phyloP scores from a whole-genome alignment of 2,329 filamentous ascomycete genomes.

The Monilinia aucupariae region DNA sequence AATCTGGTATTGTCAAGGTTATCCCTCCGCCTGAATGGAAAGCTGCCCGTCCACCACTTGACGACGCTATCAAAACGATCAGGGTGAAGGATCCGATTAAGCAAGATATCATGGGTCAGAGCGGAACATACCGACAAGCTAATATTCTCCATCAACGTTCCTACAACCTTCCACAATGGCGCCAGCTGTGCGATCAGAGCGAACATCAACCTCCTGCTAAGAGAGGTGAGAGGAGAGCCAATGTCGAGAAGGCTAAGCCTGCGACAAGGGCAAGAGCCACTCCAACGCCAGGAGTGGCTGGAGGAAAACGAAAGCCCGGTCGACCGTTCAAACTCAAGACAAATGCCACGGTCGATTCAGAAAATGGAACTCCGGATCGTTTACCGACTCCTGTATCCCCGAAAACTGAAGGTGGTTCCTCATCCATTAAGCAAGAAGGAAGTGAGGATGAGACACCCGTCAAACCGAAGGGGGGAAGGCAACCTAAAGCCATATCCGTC shows the following conservation, averaged over 20 bases:
- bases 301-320: conserved; percentile 23
- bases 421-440: conserved; percentile 33
- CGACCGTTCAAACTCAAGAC: conserved; percentile 28
- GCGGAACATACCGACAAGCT: conserved; percentile 92
- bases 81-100: conserved; percentile 95
- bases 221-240: conserved; percentile 71
- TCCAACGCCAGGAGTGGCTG: conserved; percentile 18
- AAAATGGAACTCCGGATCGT: conserved; percentile 42
- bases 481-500: conserved; percentile 58
- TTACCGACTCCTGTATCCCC: conserved; percentile 52
- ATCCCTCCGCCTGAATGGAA: conserved; percentile 93
- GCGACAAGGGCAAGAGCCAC: conserved; percentile 33
- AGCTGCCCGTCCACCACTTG: conserved; percentile 68
- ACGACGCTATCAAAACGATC: conserved; percentile 84
- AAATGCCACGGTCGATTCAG: conserved; percentile 21
- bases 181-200: conserved; percentile 84
- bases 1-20: conserved; percentile 93
- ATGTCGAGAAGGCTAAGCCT: conserved; percentile 31
- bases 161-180: conserved; percentile 97
- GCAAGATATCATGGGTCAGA: conserved; percentile 94
- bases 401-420: conserved; percentile 36
- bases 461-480: conserved; percentile 39
- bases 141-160: conserved; percentile 95
- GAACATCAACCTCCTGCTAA: conserved; percentile 92
- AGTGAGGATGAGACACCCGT: conserved; percentile 44